Conservation (phyloP, 306 rosid species). For the Lathyrus sativus region DNA sequence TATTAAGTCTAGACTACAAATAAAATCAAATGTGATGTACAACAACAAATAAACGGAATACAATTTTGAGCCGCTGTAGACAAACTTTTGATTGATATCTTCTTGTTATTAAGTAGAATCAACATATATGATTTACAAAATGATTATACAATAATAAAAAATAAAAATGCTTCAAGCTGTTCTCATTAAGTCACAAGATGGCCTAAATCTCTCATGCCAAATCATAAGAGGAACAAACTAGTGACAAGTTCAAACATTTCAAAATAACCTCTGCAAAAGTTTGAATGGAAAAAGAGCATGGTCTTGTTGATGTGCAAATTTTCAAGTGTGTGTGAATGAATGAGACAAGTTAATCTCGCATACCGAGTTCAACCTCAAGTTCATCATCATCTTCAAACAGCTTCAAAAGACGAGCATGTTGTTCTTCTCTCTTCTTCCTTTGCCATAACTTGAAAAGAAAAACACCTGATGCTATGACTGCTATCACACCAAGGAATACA, state of each 20-base stretch:
- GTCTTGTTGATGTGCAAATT: constrained; percentile 32
- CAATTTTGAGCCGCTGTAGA: constrained; percentile 23
- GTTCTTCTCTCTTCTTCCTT: constrained; percentile 82
- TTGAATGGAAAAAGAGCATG: constrained; percentile 30
- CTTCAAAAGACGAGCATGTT: constrained; percentile 86
- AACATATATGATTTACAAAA: constrained; percentile 41
- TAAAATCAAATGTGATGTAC: too few relatives aligned
- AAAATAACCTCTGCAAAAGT: constrained; percentile 34
- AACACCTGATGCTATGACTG: constrained; percentile 51
- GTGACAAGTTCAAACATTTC: constrained; percentile 31
- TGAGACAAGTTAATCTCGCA: constrained; percentile 57
- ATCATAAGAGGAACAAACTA: constrained; percentile 28
- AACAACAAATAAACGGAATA: constrained; percentile 17
- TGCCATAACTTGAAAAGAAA: constrained; percentile 74
- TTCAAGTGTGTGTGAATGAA: constrained; percentile 26
- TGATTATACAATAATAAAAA: constrained; percentile 31
- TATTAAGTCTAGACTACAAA: too few relatives aligned
- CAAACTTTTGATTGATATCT: constrained; percentile 25
- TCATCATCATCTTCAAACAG: constrained; percentile 92
- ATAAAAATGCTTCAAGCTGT: constrained; percentile 29
- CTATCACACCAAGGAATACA: constrained; percentile 50
- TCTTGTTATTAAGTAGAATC: constrained; percentile 32
- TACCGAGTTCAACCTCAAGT: constrained; percentile 88
- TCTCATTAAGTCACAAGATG: constrained; percentile 30
- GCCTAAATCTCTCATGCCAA: constrained; percentile 34